phyloP scores from a whole-genome alignment of 2,329 filamentous ascomycete genomes.

The Thermothelomyces thermophilus region DNA sequence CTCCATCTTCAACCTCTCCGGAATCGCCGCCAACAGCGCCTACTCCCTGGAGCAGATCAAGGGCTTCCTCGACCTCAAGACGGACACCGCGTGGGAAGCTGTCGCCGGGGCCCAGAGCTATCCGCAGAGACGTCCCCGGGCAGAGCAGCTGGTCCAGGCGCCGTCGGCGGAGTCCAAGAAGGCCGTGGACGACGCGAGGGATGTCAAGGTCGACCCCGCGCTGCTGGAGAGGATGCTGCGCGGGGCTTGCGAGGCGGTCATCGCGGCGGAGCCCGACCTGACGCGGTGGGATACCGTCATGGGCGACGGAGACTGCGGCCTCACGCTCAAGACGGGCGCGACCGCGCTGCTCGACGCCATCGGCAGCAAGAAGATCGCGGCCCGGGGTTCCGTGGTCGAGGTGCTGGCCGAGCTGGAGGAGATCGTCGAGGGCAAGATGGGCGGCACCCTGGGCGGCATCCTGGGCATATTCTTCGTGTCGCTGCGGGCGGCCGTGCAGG shows the following conservation, averaged over 20 bases:
- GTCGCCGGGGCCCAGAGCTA: constrained; percentile 40
- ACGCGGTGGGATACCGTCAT: constrained; percentile 58
- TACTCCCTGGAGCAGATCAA: constrained; percentile 51
- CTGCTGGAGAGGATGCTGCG: constrained; percentile 50
- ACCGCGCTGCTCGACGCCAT: constrained; percentile 42
- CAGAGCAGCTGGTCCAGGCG: constrained; percentile 38
- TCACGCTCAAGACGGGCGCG: constrained; percentile 51
- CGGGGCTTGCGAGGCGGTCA: constrained; percentile 44
- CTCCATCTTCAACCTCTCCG: constrained; percentile 55
- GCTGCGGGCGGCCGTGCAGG: constrained; percentile 35
- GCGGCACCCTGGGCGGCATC: constrained; percentile 45
- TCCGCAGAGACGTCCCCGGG: constrained; percentile 34
- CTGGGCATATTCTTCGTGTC: constrained; percentile 50
- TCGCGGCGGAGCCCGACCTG: constrained; percentile 55
- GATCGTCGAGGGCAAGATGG: constrained; percentile 52
- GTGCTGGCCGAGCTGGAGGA: constrained; percentile 45
- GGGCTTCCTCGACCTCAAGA: constrained; percentile 56
- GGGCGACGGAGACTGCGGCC: constrained; percentile 61
- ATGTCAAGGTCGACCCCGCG: constrained; percentile 45
- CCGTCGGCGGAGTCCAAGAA: constrained; percentile 31
- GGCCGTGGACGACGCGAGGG: constrained; percentile 34
- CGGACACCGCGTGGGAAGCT: constrained; percentile 51
- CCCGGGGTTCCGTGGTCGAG: constrained; percentile 39
- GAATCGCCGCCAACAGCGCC: constrained; percentile 37
- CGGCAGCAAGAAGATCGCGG: constrained; percentile 32